phyloP scores from a whole-genome alignment of 306 rosid species.

The Dalbergia cultrata region DNA sequence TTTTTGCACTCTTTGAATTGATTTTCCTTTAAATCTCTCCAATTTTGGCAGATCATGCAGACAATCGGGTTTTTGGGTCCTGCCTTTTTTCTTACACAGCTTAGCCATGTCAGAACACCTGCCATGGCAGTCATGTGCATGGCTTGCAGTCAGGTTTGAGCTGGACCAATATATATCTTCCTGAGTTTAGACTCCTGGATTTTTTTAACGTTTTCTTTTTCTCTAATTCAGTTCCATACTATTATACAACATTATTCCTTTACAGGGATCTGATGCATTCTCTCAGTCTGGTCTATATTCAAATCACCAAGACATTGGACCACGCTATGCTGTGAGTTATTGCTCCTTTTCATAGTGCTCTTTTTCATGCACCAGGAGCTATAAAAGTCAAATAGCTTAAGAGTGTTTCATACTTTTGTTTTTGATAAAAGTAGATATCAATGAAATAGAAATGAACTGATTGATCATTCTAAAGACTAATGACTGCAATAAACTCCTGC shows the following conservation, averaged over 20 bases:
- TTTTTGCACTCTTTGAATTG: slow-evolving; percentile 14
- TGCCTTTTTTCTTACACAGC: slow-evolving; percentile 89
- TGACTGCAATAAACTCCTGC: slow-evolving; percentile 7
- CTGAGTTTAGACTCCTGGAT: slow-evolving; percentile 1
- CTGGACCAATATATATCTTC: slow-evolving; percentile 37
- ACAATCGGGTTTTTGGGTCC: slow-evolving; percentile 94
- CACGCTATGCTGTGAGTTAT: slow-evolving; percentile 92
- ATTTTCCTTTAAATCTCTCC: slow-evolving; percentile 30
- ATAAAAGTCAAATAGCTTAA: slow-evolving; percentile 1
- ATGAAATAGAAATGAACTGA: background rate
- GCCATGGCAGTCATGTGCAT: slow-evolving; percentile 89
- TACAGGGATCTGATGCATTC: slow-evolving; percentile 94
- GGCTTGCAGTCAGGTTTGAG: slow-evolving; percentile 96
- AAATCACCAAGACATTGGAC: slow-evolving; percentile 96
- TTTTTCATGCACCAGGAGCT: background rate
- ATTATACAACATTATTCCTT: background rate
- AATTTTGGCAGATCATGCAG: slow-evolving; percentile 87
- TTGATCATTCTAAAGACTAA: slow-evolving; percentile 7
- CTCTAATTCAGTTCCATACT: no score
- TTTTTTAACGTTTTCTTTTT: background rate
- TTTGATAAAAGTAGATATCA: background rate
- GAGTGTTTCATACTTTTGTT: background rate
- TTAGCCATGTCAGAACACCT: slow-evolving; percentile 80
- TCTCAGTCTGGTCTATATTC: slow-evolving; percentile 95
- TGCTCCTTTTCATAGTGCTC: slow-evolving; percentile 21